Evolutionary conservation across 495 filamentous ascomycete species (phyloP), one percentile per base, ranked within the genome.

Genomic region (Alectoria sarmentosa): DNA sequence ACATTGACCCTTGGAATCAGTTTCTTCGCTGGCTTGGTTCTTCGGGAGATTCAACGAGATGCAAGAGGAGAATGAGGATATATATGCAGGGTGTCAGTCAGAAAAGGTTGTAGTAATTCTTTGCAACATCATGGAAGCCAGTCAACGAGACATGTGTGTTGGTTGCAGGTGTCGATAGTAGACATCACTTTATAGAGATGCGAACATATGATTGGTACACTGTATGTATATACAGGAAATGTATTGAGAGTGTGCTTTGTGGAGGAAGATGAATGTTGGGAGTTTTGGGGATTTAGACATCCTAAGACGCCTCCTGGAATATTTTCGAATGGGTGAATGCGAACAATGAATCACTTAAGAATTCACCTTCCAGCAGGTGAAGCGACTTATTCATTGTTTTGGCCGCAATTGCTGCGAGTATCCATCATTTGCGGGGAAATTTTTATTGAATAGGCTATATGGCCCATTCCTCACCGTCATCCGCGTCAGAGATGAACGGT

Each of bases 381-480:
- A 49, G 46, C 23, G 46, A 28, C 1, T n/a, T 28, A 9, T 49
- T 28, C 23, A 14, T 10, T 28, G 3, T 36, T 8, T n/a, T 14
- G 23, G 38, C 17, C 19, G 32, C 7, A n/a, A 58, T 58, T 32
- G n/a, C 23, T 58, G 14, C 0, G 34, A 32, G 36, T 36, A 26
- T 8, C 28, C 4, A 19, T 57, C 28, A 23, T 11, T 26, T 30
- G 14, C 28, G 7, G 19, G 6, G 49, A 17, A 4, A 1, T 0
- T 30, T 4, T 37, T 10, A n/a, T 23, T 1, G 9, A 48, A 5
- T 28, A 23, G 9, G 34, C 55, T 64, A 96, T 58, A 97, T 75
- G 59, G 86, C 86, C 94, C 94, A 98, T 68, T 96, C 94, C 58
- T 86, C 83, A 62, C 73, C 75, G 69, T 90, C 82, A 65, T 97